These are phyloP conservation scores for Podila clonocystis DNA, from an alignment of 192 early-diverging fungal genomes.

Conservation along the genomic window DNA sequence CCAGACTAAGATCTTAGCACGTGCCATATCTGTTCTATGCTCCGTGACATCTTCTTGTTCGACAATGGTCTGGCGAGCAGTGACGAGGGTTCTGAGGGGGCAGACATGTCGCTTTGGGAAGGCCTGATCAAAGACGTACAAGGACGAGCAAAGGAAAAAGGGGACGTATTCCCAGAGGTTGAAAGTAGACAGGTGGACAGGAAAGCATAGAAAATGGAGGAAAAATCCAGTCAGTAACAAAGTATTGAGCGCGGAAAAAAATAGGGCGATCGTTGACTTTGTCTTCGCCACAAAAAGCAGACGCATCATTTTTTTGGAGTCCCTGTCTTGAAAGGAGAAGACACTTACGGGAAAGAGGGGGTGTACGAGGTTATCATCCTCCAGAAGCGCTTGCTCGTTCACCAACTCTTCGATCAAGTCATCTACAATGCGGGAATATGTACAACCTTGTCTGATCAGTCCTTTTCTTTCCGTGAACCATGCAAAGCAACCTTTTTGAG, in stretches of 20 bases:
- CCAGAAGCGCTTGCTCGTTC: not conserved
- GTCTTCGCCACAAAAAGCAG: too few relatives aligned
- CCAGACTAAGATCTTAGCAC: not conserved
- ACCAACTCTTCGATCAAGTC: not conserved
- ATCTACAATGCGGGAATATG: not conserved
- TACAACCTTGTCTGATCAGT: too few relatives aligned
- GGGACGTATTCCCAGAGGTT: not conserved
- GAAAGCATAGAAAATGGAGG: not conserved
- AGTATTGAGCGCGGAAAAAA: not conserved
- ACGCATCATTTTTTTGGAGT: too few relatives aligned
- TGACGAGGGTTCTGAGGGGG: conserved; percentile 10
- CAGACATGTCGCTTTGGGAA: conserved; percentile 9
- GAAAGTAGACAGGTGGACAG: not conserved
- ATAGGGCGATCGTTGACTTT: not conserved
- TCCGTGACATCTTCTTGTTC: conserved; percentile 24
- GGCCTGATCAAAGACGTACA: not conserved
- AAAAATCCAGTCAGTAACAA: not conserved
- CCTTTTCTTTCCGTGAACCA: too few relatives aligned
- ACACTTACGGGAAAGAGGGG: not conserved
- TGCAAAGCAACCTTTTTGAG: too few relatives aligned
- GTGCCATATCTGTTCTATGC: conserved; percentile 23
- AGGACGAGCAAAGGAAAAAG: not conserved
- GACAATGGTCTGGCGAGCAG: conserved; percentile 26
- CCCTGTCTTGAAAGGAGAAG: not conserved
- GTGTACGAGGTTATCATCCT: not conserved